Base-by-base conservation (phyloP, 1,139 yeast genomes). In the Wickerhamomyces sp. region DNA sequence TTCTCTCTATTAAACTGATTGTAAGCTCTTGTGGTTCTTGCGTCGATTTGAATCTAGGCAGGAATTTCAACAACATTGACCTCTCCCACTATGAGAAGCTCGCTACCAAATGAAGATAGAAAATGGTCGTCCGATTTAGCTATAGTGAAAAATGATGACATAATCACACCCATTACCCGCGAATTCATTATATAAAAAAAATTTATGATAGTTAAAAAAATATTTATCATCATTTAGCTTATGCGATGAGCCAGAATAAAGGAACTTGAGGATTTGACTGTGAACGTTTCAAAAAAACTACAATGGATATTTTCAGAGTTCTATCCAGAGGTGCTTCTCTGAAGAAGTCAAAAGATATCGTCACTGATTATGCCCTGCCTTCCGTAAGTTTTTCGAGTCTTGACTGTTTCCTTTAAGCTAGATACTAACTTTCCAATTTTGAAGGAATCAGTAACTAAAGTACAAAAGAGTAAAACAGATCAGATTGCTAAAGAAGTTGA, bases 221-320 rank as follows among this genome's bases (percentile, higher is more conserved):
- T n/a, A n/a, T n/a, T n/a, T n/a, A n/a, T n/a, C n/a, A n/a, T 18
- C 23, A 18, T 18, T 18, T 18, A 5, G 5, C 7, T 26, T 23
- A 36, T 23, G 40, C 27, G 40, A 34, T 40, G 37, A 40, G 37
- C 27, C 11, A 14, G 13, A n/a, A 33, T 5, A 32, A 27, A 35
- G 27, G 27, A 37, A 14, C 32, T 36, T 33, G 11, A 13, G 13
- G 39, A 34, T 35, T 5, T 27, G 15, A 15, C 15, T 11, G 7
- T 31, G 31, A 29, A n/a, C 11, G 9, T 31, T 30, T 15, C 15
- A 14, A 10, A 14, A 10, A 6, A 18, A 23, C 14, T 34, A 54
- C 27, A 18, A 91, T 93, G 99, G 99, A 93, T 69, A 84, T 91
- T 53, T 91, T 93, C 63, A 75, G 89, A 58, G 81, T 93, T 5